These are phyloP conservation scores for Sporisorium graminicola DNA, from an alignment of 1,284 basidiomycete species.

Conservation along the genomic window DNA sequence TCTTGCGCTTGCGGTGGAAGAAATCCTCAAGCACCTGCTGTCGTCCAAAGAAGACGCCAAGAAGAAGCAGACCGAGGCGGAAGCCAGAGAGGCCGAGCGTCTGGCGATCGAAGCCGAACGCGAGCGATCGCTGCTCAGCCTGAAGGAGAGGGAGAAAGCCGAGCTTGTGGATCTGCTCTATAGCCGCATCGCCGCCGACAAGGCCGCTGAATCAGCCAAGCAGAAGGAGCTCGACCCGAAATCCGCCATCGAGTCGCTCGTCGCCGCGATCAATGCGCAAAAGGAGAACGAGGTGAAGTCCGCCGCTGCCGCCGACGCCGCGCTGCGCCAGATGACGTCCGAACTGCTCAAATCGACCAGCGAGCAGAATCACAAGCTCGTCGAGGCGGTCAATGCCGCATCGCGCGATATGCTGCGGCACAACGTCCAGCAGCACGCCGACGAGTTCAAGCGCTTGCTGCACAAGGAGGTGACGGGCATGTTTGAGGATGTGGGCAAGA, in stretches of 20 bases:
- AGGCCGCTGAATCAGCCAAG: slow-evolving; percentile 37
- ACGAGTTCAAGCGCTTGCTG: slow-evolving; percentile 58
- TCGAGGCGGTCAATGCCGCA: slow-evolving; percentile 56
- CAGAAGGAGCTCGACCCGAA: slow-evolving; percentile 55
- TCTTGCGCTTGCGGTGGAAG: slow-evolving; percentile 60
- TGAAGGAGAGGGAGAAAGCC: slow-evolving; percentile 48
- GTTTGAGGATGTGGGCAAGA: slow-evolving; percentile 66
- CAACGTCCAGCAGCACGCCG: slow-evolving; percentile 58
- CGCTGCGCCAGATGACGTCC: slow-evolving; percentile 48
- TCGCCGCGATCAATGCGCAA: slow-evolving; percentile 57
- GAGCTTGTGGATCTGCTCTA: slow-evolving; percentile 54
- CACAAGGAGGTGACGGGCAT: slow-evolving; percentile 54
- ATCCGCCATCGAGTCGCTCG: slow-evolving; percentile 60
- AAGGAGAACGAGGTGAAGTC: slow-evolving; percentile 43
- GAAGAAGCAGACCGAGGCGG: slow-evolving; percentile 33
- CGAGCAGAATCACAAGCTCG: slow-evolving; percentile 57
- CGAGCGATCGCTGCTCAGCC: slow-evolving; percentile 21
- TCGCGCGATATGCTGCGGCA: slow-evolving; percentile 56
- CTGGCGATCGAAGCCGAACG: slow-evolving; percentile 30
- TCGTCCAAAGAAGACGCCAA: slow-evolving; percentile 58
- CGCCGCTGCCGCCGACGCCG: slow-evolving; percentile 44
- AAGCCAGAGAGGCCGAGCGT: slow-evolving; percentile 32
- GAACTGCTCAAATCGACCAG: slow-evolving; percentile 48
- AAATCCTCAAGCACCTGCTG: slow-evolving; percentile 64
- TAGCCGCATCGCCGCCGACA: slow-evolving; percentile 34